phyloP scores from a whole-genome alignment of 768 basidiomycete species.

The Hydnomerulius pinastri region DNA sequence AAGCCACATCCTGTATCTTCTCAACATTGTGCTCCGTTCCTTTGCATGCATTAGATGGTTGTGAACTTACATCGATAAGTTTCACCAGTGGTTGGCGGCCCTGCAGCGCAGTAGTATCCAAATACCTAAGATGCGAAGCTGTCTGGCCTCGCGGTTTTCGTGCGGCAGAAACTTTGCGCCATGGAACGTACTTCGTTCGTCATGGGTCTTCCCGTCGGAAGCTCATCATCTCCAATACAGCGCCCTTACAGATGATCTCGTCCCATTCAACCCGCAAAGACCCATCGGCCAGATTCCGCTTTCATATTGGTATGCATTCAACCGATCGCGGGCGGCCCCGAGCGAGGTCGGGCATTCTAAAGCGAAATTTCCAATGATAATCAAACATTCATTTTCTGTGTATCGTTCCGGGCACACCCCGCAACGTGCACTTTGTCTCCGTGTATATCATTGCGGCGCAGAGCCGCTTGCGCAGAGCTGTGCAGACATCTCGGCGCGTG shows the following conservation, averaged over 20 bases:
- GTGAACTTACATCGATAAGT: conserved; percentile 12
- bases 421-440: conserved; percentile 34
- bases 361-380: conserved; percentile 29
- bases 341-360: conserved; percentile 17
- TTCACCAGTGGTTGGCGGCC: conserved; percentile 27
- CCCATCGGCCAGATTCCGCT: conserved; percentile 8
- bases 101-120: conserved; percentile 29
- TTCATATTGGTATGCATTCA: conserved; percentile 7
- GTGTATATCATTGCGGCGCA: conserved; percentile 23
- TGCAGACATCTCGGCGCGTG: conserved; percentile 13
- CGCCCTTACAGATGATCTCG: conserved; percentile 21
- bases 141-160: conserved; percentile 34
- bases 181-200: conserved; percentile 27
- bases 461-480: conserved; percentile 2
- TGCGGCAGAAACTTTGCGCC: conserved; percentile 33
- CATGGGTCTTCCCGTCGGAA: conserved; percentile 31
- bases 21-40: conserved; percentile 14
- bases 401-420: conserved; percentile 17
- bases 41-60: conserved; percentile 9
- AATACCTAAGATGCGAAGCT: conserved; percentile 33
- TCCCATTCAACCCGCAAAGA: conserved; percentile 9
- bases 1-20: conserved; percentile 8
- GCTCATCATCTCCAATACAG: conserved; percentile 21
- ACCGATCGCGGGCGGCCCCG: conserved; percentile 24
- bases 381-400: conserved; percentile 26